Evolutionary conservation across 2,329 filamentous ascomycete genomes (phyloP), one percentile per base, ranked within the genome.

Genomic region (Phialocephala subalpina): DNA sequence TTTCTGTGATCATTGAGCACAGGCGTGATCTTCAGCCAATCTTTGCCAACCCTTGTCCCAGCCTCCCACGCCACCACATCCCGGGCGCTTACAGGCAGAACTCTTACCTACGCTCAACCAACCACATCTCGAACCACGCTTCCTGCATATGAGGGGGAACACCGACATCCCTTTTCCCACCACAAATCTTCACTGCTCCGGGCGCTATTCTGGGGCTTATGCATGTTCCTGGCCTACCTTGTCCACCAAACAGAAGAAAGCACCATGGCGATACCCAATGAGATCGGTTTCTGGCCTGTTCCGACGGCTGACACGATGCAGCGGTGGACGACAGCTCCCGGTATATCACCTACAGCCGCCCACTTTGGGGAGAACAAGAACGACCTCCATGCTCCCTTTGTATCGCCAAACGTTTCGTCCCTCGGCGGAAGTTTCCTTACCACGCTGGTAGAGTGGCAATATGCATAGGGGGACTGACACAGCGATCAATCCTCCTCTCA

Each of bases 401-500:
- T 68, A 66, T 74, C 72, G 69, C 67, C 58, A 70, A 63, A 73
- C 68, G 73, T 75, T 75, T 74, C 74, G 73, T 60, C 67, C 55
- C 63, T 65, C 63, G 65, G 65, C 52, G 60, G 66, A 67, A 57
- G 61, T 63, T 65, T 66, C 57, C 47, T 63, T 62, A 49, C 56
- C 47, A 58, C 57, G 53, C 67, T 64, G 64, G 60, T 53, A 62
- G 67, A 64, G 65, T 56, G 65, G 38, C 66, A 71, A 62, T 64
- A 73, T 74, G 73, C 69, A 56, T 52, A 63, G 63, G 49, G 64
- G 67, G 52, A 65, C 61, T 67, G 67, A 69, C 58, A 66, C 69
- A 63, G 27, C 42, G 62, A 70, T 71, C 68, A 70, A 62, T 69
- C 63, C 64, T 55, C 52, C 60, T 71, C 58, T 70, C n/a, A 29